These are phyloP conservation scores for Butyriboletus loyo DNA, from an alignment of 768 basidiomycete genomes.

Conservation along the genomic window DNA sequence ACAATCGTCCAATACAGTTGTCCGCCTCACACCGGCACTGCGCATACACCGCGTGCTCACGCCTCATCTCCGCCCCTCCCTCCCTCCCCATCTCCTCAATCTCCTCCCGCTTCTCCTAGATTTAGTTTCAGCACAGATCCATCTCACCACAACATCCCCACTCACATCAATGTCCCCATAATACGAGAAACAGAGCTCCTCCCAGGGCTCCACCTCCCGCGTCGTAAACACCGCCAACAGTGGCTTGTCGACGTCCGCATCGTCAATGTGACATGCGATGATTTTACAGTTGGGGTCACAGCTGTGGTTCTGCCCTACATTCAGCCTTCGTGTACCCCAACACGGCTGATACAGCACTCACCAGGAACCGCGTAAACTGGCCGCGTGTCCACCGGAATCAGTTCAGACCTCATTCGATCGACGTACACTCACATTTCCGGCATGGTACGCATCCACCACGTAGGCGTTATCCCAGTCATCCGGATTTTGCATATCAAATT, in stretches of 20 bases:
- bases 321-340: background rate
- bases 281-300: slow-evolving; percentile 83
- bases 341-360: slow-evolving; percentile 33
- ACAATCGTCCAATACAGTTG: slow-evolving; percentile 46
- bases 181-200: slow-evolving; percentile 81
- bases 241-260: slow-evolving; percentile 68
- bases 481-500: slow-evolving; percentile 25
- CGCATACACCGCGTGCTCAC: slow-evolving; percentile 44
- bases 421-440: slow-evolving; percentile 63
- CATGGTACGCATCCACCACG: slow-evolving; percentile 84
- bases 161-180: slow-evolving; percentile 50
- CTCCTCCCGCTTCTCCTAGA: slow-evolving; percentile 24
- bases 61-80: slow-evolving; percentile 1
- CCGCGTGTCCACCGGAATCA: background rate
- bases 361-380: slow-evolving; percentile 92
- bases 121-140: background rate
- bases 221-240: slow-evolving; percentile 64
- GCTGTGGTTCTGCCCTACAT: slow-evolving; percentile 69
- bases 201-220: slow-evolving; percentile 57
- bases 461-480: slow-evolving; percentile 39
- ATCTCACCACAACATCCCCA: background rate
- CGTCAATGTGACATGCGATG: slow-evolving; percentile 75
- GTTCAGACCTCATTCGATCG: background rate
- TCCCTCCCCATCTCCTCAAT: slow-evolving; percentile 5
- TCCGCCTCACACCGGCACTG: slow-evolving; percentile 50